phyloP scores from a whole-genome alignment of 208 protist species.

The Wallacemonas sp. region DNA sequence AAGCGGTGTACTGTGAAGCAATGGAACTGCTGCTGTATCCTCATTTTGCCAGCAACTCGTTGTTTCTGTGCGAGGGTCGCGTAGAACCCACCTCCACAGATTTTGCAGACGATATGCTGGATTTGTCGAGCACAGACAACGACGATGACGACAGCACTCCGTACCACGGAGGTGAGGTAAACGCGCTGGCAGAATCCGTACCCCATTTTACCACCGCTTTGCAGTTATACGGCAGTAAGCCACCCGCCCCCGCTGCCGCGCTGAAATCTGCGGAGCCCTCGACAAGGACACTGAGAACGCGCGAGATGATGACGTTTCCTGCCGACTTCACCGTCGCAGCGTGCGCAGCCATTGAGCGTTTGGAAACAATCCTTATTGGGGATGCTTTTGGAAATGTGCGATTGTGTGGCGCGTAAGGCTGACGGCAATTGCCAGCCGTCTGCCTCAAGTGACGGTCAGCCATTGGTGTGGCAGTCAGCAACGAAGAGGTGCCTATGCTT shows the following conservation, averaged over 20 bases:
- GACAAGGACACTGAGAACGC: neutral
- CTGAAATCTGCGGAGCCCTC: no score
- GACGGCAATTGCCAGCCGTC: no score
- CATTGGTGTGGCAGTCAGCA: no score
- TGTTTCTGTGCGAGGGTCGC: constrained; percentile 21
- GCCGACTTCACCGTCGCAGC: neutral
- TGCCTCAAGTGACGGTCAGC: no score
- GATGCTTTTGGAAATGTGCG: constrained; percentile 5
- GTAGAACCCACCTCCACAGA: neutral
- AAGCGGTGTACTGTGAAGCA: constrained; percentile 22
- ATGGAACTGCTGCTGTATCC: constrained; percentile 38
- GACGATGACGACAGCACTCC: neutral
- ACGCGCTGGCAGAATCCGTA: neutral
- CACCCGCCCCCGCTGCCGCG: neutral
- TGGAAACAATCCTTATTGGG: neutral
- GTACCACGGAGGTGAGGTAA: neutral
- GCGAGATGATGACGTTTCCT: neutral
- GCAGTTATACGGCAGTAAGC: neutral
- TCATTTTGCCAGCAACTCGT: constrained; percentile 29
- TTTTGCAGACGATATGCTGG: neutral
- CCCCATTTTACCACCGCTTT: neutral
- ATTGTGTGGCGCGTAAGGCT: neutral
- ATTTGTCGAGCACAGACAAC: neutral
- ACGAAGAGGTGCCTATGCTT: no score
- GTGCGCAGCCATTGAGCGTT: neutral